These are phyloP conservation scores for Trichoderma breve DNA, from an alignment of 2,329 filamentous ascomycete genomes.

Conservation along the genomic window DNA sequence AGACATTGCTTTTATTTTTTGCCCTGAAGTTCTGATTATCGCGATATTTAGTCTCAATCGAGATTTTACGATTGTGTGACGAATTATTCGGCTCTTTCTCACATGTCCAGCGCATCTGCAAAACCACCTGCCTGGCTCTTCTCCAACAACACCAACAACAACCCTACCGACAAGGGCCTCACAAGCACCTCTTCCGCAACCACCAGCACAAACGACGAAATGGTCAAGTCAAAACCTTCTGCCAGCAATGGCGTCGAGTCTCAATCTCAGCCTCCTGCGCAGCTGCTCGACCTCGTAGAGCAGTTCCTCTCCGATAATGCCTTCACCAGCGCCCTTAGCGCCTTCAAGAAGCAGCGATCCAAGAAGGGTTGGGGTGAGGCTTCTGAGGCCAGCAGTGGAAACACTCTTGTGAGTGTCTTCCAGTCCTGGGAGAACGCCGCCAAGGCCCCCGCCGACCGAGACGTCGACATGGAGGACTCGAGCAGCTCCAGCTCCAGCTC, in stretches of 20 bases:
- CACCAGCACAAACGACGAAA: conserved; percentile 29
- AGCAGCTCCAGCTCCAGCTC: conserved; percentile 15
- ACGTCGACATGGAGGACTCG: conserved; percentile 24
- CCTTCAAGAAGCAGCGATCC: conserved; percentile 62
- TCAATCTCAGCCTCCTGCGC: conserved; percentile 45
- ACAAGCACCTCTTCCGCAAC: conserved; percentile 11
- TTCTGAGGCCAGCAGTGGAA: conserved; percentile 28
- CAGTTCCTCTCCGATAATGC: conserved; percentile 64
- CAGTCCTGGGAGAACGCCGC: conserved; percentile 47
- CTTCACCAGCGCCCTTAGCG: conserved; percentile 59
- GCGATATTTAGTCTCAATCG: neutral
- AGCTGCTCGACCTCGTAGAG: conserved; percentile 66
- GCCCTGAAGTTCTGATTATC: neutral
- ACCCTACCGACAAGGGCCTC: conserved; percentile 3
- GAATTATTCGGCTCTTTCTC: neutral
- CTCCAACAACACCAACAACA: conserved; percentile 38
- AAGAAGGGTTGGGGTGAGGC: conserved; percentile 48
- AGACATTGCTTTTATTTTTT: neutral
- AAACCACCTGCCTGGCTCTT: conserved; percentile 44
- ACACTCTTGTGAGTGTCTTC: conserved; percentile 49
- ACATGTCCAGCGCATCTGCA: conserved; percentile 13
- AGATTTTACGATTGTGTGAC: neutral
- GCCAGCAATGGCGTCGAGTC: conserved; percentile 25
- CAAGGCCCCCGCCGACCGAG: conserved; percentile 21
- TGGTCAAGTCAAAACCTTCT: conserved; percentile 35